Evolutionary conservation across 768 basidiomycete species (phyloP).

Genomic region (Nidularia pulvinata): DNA sequence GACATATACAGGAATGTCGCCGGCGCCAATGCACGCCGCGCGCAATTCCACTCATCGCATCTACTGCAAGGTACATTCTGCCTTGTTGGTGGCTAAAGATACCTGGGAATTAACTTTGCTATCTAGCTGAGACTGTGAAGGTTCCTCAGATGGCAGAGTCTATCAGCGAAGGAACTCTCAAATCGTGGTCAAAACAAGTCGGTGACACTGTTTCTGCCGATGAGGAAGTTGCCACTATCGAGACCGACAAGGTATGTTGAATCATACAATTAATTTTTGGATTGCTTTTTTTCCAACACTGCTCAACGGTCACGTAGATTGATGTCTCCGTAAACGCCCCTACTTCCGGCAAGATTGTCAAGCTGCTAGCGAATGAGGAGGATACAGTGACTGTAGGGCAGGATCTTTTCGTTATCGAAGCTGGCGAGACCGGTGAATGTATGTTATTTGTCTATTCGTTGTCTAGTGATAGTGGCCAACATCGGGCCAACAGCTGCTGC

Average conservation of each 20-base stretch:
- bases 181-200: conserved; percentile 91
- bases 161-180: conserved; percentile 96
- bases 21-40: conserved; percentile 42
- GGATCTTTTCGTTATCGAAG: conserved; percentile 90
- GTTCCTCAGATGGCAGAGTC: conserved; percentile 99
- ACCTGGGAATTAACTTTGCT: background rate
- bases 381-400: conserved; percentile 95
- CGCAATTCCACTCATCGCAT: conserved; percentile 70
- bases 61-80: conserved; percentile 63
- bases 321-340: conserved; percentile 98
- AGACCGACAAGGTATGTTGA: conserved; percentile 90
- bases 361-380: conserved; percentile 88
- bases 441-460: conserved; percentile 15
- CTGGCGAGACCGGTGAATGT: conserved; percentile 65
- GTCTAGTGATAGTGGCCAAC: background rate
- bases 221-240: conserved; percentile 97
- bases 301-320: conserved; percentile 52
- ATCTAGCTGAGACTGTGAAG: conserved; percentile 81
- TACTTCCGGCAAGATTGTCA: conserved; percentile 81
- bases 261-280: background rate
- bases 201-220: conserved; percentile 91
- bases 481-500: conserved; percentile 14
- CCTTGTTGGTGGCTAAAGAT: background rate
- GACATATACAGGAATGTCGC: conserved; percentile 38
- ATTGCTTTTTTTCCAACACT: conserved; percentile 1